Percentiles rank a stretch among this genome's conserved stretches.
Conservation (phyloP, 805 yeast species). For the Myxozyma sirexii region DNA sequence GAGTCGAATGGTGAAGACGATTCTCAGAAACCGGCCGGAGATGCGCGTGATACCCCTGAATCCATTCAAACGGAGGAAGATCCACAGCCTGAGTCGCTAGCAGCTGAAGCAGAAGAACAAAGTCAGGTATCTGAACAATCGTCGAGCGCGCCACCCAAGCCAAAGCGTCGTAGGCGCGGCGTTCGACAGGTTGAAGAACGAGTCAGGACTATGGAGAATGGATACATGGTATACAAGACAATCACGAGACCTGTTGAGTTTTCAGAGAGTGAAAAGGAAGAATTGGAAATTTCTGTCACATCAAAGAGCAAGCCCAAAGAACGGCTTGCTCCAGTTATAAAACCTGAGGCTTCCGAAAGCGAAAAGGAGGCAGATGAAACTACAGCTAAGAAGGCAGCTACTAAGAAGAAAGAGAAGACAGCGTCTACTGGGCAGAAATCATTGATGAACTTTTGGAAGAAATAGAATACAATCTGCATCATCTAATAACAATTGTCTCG, state of each 20-base stretch:
- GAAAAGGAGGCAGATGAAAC: neutral
- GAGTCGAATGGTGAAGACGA: neutral
- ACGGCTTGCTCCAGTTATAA: neutral
- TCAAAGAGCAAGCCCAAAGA: conserved; percentile 1
- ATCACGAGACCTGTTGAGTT: conserved; percentile 19
- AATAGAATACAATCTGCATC: neutral
- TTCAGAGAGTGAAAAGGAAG: conserved; percentile 24
- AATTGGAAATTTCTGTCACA: neutral
- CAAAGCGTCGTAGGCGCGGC: conserved; percentile 14
- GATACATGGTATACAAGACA: conserved; percentile 11
- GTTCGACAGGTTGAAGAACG: conserved; percentile 18
- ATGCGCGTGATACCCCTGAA: neutral
- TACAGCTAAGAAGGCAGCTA: neutral
- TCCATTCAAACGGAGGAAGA: neutral
- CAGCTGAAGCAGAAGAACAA: neutral
- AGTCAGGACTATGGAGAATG: conserved; percentile 16
- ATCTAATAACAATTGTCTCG: neutral
- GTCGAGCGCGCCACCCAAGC: neutral
- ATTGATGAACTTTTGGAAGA: conserved; percentile 23
- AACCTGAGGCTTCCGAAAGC: neutral
- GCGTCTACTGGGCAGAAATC: conserved; percentile 20
- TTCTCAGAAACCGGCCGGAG: neutral
- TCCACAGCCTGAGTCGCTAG: neutral
- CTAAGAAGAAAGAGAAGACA: neutral
- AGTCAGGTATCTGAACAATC: neutral